Evolutionary conservation across 2,329 filamentous ascomycete species (phyloP).

Genomic region (Arthrinium phaeospermum): DNA sequence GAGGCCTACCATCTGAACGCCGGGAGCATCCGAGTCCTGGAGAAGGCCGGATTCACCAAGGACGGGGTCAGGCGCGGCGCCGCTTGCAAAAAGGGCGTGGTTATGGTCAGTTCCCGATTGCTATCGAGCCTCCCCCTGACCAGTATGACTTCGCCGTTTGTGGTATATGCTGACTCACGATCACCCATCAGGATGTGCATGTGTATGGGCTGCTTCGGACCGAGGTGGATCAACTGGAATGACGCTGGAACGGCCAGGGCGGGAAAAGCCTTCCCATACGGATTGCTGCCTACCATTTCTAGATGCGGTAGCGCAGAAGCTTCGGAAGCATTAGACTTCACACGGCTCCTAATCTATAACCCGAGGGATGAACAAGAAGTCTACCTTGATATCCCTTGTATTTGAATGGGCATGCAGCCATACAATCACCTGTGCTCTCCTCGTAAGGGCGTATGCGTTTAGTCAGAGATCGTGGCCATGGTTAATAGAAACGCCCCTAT

Average conservation of each 20-base stretch:
- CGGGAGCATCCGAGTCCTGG: conserved; percentile 50
- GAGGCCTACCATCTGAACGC: conserved; percentile 44
- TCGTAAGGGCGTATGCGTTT: background rate
- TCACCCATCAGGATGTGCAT: background rate
- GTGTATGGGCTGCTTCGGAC: conserved; percentile 11
- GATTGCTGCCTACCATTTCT: background rate
- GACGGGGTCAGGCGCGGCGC: conserved; percentile 52
- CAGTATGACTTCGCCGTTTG: background rate
- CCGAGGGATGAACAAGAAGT: background rate
- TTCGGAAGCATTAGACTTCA: background rate
- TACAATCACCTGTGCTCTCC: background rate
- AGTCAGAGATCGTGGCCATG: background rate
- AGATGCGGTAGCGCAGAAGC: background rate
- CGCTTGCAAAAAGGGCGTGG: conserved; percentile 47
- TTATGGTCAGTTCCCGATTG: conserved; percentile 40
- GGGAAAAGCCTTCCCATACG: background rate
- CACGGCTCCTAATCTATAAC: background rate
- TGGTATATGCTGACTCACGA: conserved; percentile 39
- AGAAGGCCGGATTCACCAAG: conserved; percentile 47
- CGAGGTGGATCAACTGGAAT: background rate
- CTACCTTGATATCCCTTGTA: background rate
- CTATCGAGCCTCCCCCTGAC: background rate
- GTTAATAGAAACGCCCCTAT: background rate
- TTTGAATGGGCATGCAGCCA: background rate
- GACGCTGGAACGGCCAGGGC: background rate